Conservation (phyloP, 2,329 filamentous ascomycete genomes). For the Penicillium griseofulvum region DNA sequence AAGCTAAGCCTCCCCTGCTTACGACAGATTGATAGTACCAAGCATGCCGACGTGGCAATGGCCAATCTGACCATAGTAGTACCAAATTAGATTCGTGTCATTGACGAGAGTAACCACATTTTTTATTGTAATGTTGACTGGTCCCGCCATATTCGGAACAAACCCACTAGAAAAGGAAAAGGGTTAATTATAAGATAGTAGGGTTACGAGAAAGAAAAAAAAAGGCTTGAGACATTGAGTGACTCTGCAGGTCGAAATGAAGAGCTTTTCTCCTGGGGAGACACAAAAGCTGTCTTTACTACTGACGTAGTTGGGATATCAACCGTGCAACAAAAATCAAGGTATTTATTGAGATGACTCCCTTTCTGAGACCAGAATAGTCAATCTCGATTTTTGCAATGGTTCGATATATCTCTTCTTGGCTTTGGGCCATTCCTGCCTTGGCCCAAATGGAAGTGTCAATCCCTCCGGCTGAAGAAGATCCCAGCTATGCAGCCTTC, state of each 20-base stretch:
- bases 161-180: conserved; percentile 55
- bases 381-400: neutral
- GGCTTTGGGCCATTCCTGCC: conserved; percentile 7
- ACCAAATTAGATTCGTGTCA: conserved; percentile 69
- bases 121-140: neutral
- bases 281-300: conserved; percentile 27
- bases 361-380: neutral
- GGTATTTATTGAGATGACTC: conserved; percentile 4
- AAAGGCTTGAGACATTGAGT: conserved; percentile 51
- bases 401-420: neutral
- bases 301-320: neutral
- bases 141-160: conserved; percentile 9
- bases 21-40: conserved; percentile 68
- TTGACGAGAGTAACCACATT: conserved; percentile 47
- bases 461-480: conserved; percentile 1
- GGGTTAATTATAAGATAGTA: conserved; percentile 47
- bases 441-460: conserved; percentile 13
- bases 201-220: conserved; percentile 50
- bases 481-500: conserved; percentile 1
- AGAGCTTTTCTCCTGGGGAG: conserved; percentile 51
- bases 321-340: conserved; percentile 3
- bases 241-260: conserved; percentile 52
- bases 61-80: conserved; percentile 71
- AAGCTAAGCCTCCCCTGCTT: conserved; percentile 5
- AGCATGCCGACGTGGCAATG: conserved; percentile 76